These are phyloP conservation scores for Cyclanthera cordifolia DNA, from an alignment of 306 rosid genomes.

Conservation along the genomic window DNA sequence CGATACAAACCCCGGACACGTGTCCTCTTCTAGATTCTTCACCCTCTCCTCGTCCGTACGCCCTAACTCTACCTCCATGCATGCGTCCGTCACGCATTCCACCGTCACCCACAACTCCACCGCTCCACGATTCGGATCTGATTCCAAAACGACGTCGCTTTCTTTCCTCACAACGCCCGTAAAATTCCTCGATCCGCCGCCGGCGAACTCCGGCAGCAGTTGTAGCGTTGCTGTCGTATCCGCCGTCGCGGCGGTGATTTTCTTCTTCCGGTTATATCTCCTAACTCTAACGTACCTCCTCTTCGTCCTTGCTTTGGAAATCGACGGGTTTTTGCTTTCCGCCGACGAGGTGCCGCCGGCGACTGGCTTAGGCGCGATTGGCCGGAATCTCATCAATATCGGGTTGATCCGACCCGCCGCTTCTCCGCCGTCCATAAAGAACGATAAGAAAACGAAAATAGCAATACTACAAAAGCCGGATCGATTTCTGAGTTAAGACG, in stretches of 20 bases:
- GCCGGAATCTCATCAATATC: constrained; percentile 45
- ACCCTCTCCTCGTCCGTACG: constrained; percentile 30
- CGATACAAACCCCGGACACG: constrained; percentile 50
- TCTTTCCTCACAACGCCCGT: background rate
- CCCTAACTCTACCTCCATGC: constrained; percentile 33
- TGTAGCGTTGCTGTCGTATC: constrained; percentile 31
- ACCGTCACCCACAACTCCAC: constrained; percentile 41
- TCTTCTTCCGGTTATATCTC: constrained; percentile 10
- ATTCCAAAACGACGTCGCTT: background rate
- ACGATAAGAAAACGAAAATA: background rate
- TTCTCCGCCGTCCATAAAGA: constrained; percentile 22
- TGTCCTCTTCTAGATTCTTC: constrained; percentile 29
- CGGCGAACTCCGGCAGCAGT: constrained; percentile 22
- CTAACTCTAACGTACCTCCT: constrained; percentile 59
- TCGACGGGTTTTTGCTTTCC: background rate
- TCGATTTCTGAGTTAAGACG: background rate
- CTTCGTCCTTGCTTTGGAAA: constrained; percentile 23
- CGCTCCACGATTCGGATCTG: constrained; percentile 8
- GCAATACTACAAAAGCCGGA: background rate
- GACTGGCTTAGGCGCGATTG: constrained; percentile 54
- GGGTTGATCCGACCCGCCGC: constrained; percentile 17
- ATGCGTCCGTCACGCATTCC: constrained; percentile 34
- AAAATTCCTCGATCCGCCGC: background rate
- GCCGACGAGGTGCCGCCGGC: constrained; percentile 11
- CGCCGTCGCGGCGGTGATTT: constrained; percentile 12